Conservation (phyloP, 805 yeast species). For the Lipomyces kockii region DNA sequence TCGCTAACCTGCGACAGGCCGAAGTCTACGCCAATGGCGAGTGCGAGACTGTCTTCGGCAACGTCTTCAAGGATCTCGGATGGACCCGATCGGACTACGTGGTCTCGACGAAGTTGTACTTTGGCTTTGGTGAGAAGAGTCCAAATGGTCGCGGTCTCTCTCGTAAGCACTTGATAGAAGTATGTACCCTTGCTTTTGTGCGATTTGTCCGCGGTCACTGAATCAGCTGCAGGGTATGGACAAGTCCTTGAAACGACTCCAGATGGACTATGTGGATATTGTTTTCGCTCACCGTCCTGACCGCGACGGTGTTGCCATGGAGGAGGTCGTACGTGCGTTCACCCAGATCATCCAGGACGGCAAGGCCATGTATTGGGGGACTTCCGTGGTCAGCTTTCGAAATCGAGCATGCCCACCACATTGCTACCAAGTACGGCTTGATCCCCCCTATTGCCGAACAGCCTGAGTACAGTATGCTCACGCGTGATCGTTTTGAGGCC, state of each 20-base stretch:
- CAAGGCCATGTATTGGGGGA: slow-evolving; percentile 46
- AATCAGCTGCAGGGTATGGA: slow-evolving; percentile 37
- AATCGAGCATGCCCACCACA: slow-evolving; percentile 45
- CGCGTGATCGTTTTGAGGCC: slow-evolving; percentile 42
- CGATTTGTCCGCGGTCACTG: neutral
- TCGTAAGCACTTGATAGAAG: slow-evolving; percentile 44
- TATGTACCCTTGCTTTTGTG: neutral
- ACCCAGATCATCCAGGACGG: slow-evolving; percentile 44
- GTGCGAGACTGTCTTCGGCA: slow-evolving; percentile 43
- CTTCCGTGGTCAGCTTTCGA: slow-evolving; percentile 45
- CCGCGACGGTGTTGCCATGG: slow-evolving; percentile 37
- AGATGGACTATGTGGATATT: slow-evolving; percentile 44
- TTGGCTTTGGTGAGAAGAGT: slow-evolving; percentile 40
- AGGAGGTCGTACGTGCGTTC: slow-evolving; percentile 43
- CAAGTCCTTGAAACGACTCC: slow-evolving; percentile 42
- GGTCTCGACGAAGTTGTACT: slow-evolving; percentile 44
- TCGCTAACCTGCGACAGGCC: slow-evolving; percentile 14
- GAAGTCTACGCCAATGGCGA: slow-evolving; percentile 43
- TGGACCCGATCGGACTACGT: slow-evolving; percentile 44
- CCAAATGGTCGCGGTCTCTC: slow-evolving; percentile 44
- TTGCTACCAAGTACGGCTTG: slow-evolving; percentile 43
- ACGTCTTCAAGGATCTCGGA: slow-evolving; percentile 41
- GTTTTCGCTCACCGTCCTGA: slow-evolving; percentile 46
- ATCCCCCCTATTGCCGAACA: slow-evolving; percentile 45
- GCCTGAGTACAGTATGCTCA: slow-evolving; percentile 41